These are phyloP conservation scores for Histomonas meleagridis DNA, from an alignment of 208 protist species.

Conservation along the genomic window DNA sequence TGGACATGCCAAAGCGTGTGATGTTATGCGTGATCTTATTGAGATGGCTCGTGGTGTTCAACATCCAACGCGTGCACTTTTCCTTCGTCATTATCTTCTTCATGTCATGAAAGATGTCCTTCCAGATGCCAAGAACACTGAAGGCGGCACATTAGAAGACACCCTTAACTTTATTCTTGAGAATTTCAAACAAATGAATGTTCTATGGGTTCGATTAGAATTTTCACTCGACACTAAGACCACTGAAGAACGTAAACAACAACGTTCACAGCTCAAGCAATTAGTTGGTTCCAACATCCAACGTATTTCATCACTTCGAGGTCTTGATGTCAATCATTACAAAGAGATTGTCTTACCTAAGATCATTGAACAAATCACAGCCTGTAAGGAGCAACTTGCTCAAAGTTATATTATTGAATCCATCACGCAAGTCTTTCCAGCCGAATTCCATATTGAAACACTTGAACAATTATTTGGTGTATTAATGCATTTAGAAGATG, in stretches of 20 bases:
- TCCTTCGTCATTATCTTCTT: constrained; percentile 85
- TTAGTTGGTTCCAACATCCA: constrained; percentile 89
- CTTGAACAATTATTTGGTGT: not conserved
- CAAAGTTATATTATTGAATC: constrained; percentile 55
- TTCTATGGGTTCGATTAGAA: constrained; percentile 94
- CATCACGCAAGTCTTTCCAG: constrained; percentile 33
- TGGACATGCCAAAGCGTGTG: constrained; percentile 63
- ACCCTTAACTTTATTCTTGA: constrained; percentile 77
- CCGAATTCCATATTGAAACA: constrained; percentile 32
- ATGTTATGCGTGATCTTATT: constrained; percentile 84
- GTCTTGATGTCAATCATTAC: constrained; percentile 74
- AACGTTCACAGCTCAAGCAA: constrained; percentile 79
- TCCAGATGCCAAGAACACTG: constrained; percentile 63
- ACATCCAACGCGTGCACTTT: constrained; percentile 91
- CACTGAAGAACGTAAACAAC: constrained; percentile 61
- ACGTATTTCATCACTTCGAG: constrained; percentile 71
- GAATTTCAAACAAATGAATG: constrained; percentile 96
- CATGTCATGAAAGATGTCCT: constrained; percentile 75
- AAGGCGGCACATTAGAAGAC: constrained; percentile 67
- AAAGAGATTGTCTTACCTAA: constrained; percentile 48
- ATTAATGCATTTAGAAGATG: not conserved
- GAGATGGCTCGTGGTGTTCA: constrained; percentile 97
- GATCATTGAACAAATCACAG: constrained; percentile 61
- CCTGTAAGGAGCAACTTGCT: constrained; percentile 79
- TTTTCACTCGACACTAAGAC: constrained; percentile 57